These are phyloP conservation scores for Fusarium redolens DNA, from an alignment of 2,329 filamentous ascomycete species.

Conservation along the genomic window DNA sequence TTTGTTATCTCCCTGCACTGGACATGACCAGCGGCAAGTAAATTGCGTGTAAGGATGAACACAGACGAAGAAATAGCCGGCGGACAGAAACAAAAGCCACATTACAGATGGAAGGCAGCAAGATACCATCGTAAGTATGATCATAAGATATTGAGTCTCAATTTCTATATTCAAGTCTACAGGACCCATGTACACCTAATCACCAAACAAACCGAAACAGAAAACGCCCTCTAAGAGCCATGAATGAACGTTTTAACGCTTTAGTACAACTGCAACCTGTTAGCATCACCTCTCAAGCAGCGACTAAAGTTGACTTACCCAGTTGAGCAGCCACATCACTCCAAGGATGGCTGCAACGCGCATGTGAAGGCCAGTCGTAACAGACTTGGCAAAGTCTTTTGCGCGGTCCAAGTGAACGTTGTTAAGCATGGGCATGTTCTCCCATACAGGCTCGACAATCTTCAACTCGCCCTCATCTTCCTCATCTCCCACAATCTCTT, in stretches of 20 bases:
- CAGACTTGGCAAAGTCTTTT: constrained; percentile 4
- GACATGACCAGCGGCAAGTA: background rate
- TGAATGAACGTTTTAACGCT: background rate
- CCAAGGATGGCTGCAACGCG: constrained; percentile 28
- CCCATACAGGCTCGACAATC: constrained; percentile 37
- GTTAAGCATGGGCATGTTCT: constrained; percentile 13
- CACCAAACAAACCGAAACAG: background rate
- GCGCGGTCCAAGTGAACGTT: constrained; percentile 11
- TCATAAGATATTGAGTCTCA: background rate
- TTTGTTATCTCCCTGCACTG: too few species aligned
- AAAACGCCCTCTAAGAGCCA: background rate
- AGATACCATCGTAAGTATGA: background rate
- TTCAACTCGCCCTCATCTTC: constrained; percentile 37
- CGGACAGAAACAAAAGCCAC: too few species aligned
- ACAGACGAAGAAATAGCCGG: background rate
- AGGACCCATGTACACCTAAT: background rate
- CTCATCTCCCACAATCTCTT: constrained; percentile 9
- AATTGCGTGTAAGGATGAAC: background rate
- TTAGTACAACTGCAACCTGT: constrained; percentile 33
- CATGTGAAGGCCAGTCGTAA: constrained; percentile 15
- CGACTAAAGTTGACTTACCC: constrained; percentile 13
- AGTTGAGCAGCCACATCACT: constrained; percentile 43
- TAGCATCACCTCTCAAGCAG: background rate
- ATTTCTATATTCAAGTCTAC: constrained; percentile 6
- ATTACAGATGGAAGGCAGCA: too few species aligned